Base-by-base conservation (phyloP, 805 yeast genomes). In the Cyberlindnera nakhonratchasimensis region DNA sequence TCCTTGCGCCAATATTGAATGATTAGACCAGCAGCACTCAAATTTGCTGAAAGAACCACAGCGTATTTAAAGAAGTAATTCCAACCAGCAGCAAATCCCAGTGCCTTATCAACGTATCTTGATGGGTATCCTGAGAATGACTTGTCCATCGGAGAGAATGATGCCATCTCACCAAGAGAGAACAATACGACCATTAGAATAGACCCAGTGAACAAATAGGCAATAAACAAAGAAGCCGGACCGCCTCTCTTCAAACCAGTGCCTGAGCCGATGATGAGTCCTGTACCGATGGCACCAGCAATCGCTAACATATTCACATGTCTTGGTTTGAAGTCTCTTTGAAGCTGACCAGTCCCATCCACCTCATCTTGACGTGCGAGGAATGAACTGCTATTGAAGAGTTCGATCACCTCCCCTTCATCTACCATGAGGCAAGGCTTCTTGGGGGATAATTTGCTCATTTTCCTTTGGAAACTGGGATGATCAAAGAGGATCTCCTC, bases 251-350 rank as follows among this genome's bases (percentile, higher is more conserved):
- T 57, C 40, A 81, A 63, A 1, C 82, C 75, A 28, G 71, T 61
- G 41, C 86, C 86, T 5, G 82, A 71, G 37, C 84, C 84, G 42
- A 80, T 74, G 44, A 81, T 75, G 45, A 80, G 62, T 52, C 87
- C 86, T 19, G 86, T 79, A 62, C 87, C 87, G 45, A 81, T 74
- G 40, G 80, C 72, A 54, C 86, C 85, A 48, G 84, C 87, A 45
- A 82, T 72, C 30, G 86, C 81, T 46, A 81, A 71, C 74, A 80
- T 78, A 53, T 14, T 30, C 5, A 30, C 22, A 30, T 30, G 34
- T 18, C 34, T n/a, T 5, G 34, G 14, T 19, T 30, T 16, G 34
- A 30, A 19, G 13, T 19, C 18, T 17, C 23, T 17, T 17, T 30
- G 22, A 11, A 30, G 34, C 8, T 23, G 8, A 11, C 11, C 11